These are phyloP conservation scores for Cudoniella acicularis DNA, from an alignment of 495 filamentous ascomycete species.

Conservation along the genomic window DNA sequence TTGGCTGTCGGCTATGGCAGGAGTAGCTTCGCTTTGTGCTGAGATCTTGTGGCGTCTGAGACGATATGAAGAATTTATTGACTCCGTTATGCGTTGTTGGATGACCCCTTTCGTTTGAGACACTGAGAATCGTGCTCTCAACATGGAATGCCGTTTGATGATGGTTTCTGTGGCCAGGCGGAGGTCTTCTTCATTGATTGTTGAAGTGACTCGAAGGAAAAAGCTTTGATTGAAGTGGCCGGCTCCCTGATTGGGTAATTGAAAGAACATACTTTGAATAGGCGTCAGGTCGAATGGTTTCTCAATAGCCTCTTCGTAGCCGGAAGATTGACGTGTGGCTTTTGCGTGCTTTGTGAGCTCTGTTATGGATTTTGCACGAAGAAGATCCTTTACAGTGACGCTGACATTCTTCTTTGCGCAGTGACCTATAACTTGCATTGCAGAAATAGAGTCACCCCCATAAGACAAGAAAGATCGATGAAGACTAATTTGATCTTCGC, in stretches of 20 bases:
- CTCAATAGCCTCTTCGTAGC: neutral
- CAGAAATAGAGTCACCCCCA: neutral
- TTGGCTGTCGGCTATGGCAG: neutral
- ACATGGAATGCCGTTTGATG: conserved; percentile 65
- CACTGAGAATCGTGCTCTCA: conserved; percentile 67
- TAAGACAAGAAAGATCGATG: neutral
- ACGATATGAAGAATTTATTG: conserved; percentile 1
- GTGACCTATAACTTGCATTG: neutral
- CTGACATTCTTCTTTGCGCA: neutral
- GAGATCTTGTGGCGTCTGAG: neutral
- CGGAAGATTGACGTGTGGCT: neutral
- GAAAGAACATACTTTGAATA: neutral
- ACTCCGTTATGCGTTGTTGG: neutral
- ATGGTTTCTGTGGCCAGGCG: conserved; percentile 52
- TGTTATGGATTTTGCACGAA: neutral
- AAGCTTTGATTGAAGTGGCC: too few relatives aligned
- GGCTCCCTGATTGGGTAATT: too few relatives aligned
- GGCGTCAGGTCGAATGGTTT: neutral
- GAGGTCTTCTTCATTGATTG: conserved; percentile 43
- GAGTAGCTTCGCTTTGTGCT: neutral
- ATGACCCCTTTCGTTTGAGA: too few relatives aligned
- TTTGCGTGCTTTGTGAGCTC: neutral
- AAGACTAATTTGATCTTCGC: neutral
- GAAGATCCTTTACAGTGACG: neutral
- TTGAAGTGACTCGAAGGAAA: conserved; percentile 52